Evolutionary conservation across 2,329 filamentous ascomycete species (phyloP).

Genomic region (Teratosphaeriaceae sp.): DNA sequence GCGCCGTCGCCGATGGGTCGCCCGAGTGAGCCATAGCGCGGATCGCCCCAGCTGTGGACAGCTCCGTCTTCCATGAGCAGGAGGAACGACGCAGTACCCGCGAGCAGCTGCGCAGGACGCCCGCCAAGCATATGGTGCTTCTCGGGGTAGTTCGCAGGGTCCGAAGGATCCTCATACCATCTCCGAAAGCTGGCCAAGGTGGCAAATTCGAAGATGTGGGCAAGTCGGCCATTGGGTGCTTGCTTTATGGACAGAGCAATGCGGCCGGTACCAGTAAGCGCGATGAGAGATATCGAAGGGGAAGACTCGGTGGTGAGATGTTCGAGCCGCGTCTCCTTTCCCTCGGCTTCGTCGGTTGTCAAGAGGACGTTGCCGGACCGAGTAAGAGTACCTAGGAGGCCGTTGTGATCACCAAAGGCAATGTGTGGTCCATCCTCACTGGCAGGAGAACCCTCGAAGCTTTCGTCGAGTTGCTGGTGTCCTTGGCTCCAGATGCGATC

Average conservation of each 20-base stretch:
- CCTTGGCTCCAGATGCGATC: conserved; percentile 11
- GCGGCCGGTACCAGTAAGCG: conserved; percentile 22
- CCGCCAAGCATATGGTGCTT: conserved; percentile 24
- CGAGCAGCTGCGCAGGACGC: conserved; percentile 25
- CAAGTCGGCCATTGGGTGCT: conserved; percentile 18
- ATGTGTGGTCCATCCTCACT: conserved; percentile 1
- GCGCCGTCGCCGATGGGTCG: conserved; percentile 35
- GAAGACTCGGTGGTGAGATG: conserved; percentile 3
- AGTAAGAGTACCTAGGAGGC: conserved; percentile 23
- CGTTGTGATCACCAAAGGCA: conserved; percentile 27
- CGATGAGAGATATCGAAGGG: conserved; percentile 19
- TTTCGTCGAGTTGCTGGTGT: conserved; percentile 12
- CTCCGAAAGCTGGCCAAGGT: conserved; percentile 17
- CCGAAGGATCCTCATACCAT: conserved; percentile 24
- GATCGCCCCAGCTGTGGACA: conserved; percentile 49
- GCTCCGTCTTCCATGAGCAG: conserved; percentile 30
- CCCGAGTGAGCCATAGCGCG: conserved; percentile 53
- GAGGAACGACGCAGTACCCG: conserved; percentile 34
- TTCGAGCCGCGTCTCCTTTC: conserved; percentile 5
- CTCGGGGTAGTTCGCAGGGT: conserved; percentile 15
- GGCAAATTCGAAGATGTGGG: conserved; percentile 24
- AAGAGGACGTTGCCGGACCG: conserved; percentile 17
- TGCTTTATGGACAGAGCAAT: conserved; percentile 24
- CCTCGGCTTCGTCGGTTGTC: neutral
- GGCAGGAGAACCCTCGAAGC: conserved; percentile 3